Base-by-base conservation (phyloP, 164 flowering plant species). In the Nelumbo lutea region DNA sequence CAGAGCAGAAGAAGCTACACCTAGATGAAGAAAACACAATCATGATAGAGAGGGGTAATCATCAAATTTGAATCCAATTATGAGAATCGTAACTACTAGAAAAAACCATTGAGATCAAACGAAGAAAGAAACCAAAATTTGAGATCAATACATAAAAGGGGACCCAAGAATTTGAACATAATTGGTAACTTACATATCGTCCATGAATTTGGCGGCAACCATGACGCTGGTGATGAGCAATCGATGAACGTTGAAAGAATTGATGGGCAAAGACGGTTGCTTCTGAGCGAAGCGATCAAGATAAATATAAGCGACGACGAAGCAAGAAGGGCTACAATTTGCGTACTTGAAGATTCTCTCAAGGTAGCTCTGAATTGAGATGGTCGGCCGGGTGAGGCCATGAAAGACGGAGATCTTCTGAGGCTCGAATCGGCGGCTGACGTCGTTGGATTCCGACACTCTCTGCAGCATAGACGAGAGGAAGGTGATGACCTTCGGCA, bases 291-390 rank as follows among this genome's bases (percentile, higher is more conserved):
- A 88, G 61, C 88, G 77, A 51, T 85, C 86, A 1, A 88, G 81
- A 65, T 91, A 90, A 43, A 87, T 75, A 56, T 85, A 84, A 2
- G 90, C 93, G 3, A 83, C 77, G 42, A 86, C 76, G 64, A 78
- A 86, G 70, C 95, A 88, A 50, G 88, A 88, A 2, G 88, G 77
- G 75, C 91, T 86, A 77, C 95, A 89, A 53, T 75, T 76, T 0
- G 87, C 79, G 72, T 91, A 91, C 81, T 78, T 86, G 80, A 81
- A 87, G 66, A 88, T 87, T 73, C 96, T 82, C 67, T 84, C 87
- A 2, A 90, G 55, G 59, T 88, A 88, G 65, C 79, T 78, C 45
- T 76, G 72, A 14, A 91, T 73, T 68, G 84, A 79, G 61, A 90
- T 72, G 39, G 77, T 71, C 13, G 95, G 97, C 41, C 82, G 72